Evolutionary conservation across 1,284 basidiomycete species (phyloP).

Genomic region (Phylloporus sp.): DNA sequence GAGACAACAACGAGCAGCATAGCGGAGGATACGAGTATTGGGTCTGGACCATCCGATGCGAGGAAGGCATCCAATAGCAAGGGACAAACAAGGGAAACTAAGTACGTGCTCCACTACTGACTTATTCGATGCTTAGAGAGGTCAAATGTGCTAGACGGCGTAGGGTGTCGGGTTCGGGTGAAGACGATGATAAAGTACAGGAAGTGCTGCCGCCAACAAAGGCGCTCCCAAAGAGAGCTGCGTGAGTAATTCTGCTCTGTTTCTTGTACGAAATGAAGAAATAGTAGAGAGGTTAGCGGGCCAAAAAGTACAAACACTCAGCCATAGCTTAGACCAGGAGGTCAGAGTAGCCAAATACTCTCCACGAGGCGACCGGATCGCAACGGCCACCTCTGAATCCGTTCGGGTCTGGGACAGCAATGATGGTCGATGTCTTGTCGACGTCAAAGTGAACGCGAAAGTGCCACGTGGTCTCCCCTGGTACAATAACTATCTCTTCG

Average conservation of each 20-base stretch:
- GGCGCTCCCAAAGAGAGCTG: slow-evolving; percentile 52
- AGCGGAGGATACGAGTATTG: slow-evolving; percentile 35
- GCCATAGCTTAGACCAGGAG: no score
- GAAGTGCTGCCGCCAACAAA: slow-evolving; percentile 43
- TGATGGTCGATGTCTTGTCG: no score
- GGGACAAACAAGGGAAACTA: slow-evolving; percentile 43
- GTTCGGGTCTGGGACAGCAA: no score
- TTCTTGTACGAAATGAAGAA: background rate
- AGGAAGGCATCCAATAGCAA: slow-evolving; percentile 35
- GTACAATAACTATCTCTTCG: no score
- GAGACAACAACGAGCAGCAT: slow-evolving; percentile 44
- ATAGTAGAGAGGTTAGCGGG: slow-evolving; percentile 27
- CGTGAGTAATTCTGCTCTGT: slow-evolving; percentile 42
- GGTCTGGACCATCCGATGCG: slow-evolving; percentile 37
- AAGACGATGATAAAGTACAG: slow-evolving; percentile 37
- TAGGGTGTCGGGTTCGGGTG: slow-evolving; percentile 56
- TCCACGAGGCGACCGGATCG: no score
- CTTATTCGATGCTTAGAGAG: background rate
- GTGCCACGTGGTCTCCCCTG: no score
- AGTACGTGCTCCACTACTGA: slow-evolving; percentile 41
- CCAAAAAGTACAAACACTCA: no score
- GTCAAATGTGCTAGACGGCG: slow-evolving; percentile 44
- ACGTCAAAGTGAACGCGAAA: no score
- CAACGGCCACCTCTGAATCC: no score
- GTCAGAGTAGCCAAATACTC: no score